A percentile compares a stretch with the other conserved stretches of the same genome.
Conservation (phyloP, 805 yeast genomes). For the Suhomyces emberorum region DNA sequence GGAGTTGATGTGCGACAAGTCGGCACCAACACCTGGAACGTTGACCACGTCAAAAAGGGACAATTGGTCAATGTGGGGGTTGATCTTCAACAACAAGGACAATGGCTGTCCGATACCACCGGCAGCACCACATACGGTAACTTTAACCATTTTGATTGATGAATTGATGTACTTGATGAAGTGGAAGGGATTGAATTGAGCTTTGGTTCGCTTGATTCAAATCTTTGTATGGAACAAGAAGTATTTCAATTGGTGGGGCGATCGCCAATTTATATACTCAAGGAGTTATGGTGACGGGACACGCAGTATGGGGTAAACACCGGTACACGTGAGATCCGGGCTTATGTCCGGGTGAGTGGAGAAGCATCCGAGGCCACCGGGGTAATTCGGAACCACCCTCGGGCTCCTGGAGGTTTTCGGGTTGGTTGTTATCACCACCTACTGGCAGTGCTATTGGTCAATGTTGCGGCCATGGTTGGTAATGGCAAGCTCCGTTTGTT, state of each 20-base stretch:
- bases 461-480: no score
- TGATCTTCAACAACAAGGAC: slow-evolving; percentile 73
- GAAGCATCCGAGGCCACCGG: slow-evolving; percentile 3
- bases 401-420: no score
- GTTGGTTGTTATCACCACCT: no score
- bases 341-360: slow-evolving; percentile 5
- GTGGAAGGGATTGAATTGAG: no score
- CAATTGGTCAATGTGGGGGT: slow-evolving; percentile 58
- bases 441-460: no score
- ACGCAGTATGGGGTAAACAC: slow-evolving; percentile 1
- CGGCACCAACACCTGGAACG: slow-evolving; percentile 85
- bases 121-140: slow-evolving; percentile 85
- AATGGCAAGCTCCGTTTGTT: no score
- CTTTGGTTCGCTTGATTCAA: no score
- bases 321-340: slow-evolving; percentile 1
- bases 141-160: slow-evolving; percentile 53
- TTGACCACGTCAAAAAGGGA: slow-evolving; percentile 83
- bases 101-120: slow-evolving; percentile 96
- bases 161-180: no score
- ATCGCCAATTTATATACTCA: neutral
- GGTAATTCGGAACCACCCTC: neutral
- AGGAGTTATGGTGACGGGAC: neutral
- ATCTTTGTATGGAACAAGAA: no score
- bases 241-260: no score
- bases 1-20: slow-evolving; percentile 78